Conservation (phyloP, 2,329 filamentous ascomycete species). For the Scedosporium boydii region DNA sequence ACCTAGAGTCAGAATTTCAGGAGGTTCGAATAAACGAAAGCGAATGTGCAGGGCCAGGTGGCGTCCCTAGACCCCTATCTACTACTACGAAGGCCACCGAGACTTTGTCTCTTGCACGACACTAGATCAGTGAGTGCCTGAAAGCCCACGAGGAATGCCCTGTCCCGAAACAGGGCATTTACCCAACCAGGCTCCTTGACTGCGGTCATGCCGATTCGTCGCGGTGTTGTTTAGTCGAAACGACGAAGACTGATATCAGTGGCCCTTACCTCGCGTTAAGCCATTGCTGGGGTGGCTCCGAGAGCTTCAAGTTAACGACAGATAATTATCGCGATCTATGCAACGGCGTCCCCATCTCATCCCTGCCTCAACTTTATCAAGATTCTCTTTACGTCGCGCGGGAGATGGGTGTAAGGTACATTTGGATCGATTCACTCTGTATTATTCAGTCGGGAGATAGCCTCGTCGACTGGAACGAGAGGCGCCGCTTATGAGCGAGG, state of each 20-base stretch:
- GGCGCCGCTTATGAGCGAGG: background rate
- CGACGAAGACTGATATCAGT: background rate
- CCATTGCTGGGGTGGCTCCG: background rate
- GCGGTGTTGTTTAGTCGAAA: background rate
- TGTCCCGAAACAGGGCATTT: background rate
- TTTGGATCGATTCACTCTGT: constrained; percentile 5
- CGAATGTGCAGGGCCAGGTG: too few species aligned
- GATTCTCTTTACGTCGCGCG: constrained; percentile 11
- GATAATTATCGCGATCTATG: background rate
- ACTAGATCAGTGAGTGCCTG: background rate
- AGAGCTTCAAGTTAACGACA: background rate
- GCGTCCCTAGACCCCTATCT: too few species aligned
- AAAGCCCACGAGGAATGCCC: background rate
- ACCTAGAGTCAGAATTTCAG: too few species aligned
- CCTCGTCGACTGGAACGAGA: background rate
- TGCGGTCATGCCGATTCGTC: background rate
- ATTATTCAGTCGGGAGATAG: background rate
- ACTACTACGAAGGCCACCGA: background rate
- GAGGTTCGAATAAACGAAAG: too few species aligned
- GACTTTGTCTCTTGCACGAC: background rate
- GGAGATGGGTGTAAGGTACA: background rate
- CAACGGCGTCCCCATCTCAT: background rate
- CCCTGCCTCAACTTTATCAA: constrained; percentile 10
- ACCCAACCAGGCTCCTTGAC: background rate
- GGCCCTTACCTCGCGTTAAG: background rate